Evolutionary conservation across 176 grass and related monocot genomes (phyloP), one percentile per base, ranked within the genome.

Genomic region (Saccharum spontaneum): DNA sequence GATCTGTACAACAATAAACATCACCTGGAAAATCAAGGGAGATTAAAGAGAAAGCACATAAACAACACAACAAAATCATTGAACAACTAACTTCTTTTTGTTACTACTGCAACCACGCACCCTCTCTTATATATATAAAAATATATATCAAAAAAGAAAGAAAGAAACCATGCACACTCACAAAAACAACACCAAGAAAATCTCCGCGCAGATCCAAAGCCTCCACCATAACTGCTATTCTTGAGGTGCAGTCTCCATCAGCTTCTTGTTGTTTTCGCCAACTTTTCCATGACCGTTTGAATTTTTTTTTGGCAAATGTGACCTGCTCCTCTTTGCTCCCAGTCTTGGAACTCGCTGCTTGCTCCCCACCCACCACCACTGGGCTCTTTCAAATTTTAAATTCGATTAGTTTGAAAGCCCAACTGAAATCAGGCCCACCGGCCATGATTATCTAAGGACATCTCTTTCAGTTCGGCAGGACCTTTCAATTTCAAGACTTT

Each of bases 321-420:
- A 80, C 77, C 81, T 87, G 39, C 85, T 84, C 85, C 81, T 54
- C 76, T 84, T 84, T 71, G 75, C 48, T 75, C 74, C 84, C 74
- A 79, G 67, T 31, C 74, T 83, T 83, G 84, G 80, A 90, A 40
- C 61, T 84, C 66, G 37, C 62, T 83, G 69, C 70, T 84, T 84
- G 89, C 85, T 90, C 85, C 89, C 85, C 81, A 87, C 63, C 85
- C 85, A 87, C 89, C 89, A 84, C 76, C 85, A 87, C 74, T 80
- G 75, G 30, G 77, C 50, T 80, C 55, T 13, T 90, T 20, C 76
- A 52, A 70, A 1, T 73, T 84, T 78, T 38, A n/a, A 84, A 48
- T 83, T 59, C 43, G 40, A 62, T 17, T 18, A 57, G 30, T n/a
- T 16, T 62, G 11, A 54, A 88, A 55, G 73, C 73, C 48, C 78